A percentile compares a stretch with the other conserved stretches of the same genome.
Evolutionary conservation across 1,284 basidiomycete genomes (phyloP).

Genomic region (Volvariella surrecta): DNA sequence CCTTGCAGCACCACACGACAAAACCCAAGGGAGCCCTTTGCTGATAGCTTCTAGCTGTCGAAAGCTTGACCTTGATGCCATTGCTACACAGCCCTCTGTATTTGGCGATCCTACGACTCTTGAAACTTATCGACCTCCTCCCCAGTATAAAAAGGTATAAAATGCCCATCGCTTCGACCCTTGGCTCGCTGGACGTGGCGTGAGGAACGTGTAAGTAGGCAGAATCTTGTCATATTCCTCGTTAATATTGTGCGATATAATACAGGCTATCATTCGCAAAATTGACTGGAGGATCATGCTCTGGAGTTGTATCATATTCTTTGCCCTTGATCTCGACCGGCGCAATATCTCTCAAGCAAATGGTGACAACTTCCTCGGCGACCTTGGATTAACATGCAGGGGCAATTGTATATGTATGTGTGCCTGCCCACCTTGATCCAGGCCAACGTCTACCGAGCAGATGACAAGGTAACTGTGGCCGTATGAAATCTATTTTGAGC

Average conservation of each 20-base stretch:
- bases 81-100: constrained; percentile 52
- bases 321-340: constrained; percentile 50
- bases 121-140: constrained; percentile 46
- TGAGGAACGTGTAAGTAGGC: constrained; percentile 44
- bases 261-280: constrained; percentile 46
- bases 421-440: constrained; percentile 9
- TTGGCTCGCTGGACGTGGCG: constrained; percentile 63
- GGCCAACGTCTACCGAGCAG: constrained; percentile 37
- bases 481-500: constrained; percentile 27
- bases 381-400: constrained; percentile 46
- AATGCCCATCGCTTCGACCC: constrained; percentile 61
- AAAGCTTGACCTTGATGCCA: constrained; percentile 31
- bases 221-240: background rate
- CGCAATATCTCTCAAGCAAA: constrained; percentile 50
- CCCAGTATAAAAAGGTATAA: constrained; percentile 51
- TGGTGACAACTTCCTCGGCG: constrained; percentile 46
- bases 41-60: constrained; percentile 13
- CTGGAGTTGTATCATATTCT: constrained; percentile 62
- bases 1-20: too few species aligned
- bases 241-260: background rate
- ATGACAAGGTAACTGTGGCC: constrained; percentile 29
- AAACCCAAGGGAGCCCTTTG: background rate
- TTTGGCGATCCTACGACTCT: constrained; percentile 49
- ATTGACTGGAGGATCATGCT: constrained; percentile 57
- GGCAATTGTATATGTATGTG: constrained; percentile 38